These are phyloP conservation scores for Baeospora myosura DNA, from an alignment of 1,284 basidiomycete genomes.

Conservation along the genomic window DNA sequence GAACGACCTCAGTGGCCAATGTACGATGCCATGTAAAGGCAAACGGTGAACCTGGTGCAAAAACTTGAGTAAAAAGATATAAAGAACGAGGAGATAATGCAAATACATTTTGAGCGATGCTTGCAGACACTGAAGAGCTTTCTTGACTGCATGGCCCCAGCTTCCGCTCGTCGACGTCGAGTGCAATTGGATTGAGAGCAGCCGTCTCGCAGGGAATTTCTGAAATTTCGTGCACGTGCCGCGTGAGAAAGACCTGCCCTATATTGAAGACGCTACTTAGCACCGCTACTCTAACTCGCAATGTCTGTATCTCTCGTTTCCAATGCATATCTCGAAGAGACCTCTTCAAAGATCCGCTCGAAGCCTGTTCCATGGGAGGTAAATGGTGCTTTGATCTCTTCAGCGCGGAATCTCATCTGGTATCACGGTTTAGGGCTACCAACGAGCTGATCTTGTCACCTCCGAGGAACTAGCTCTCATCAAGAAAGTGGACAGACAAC, in stretches of 20 bases:
- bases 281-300: conserved; percentile 7
- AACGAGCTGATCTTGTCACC: conserved; percentile 87
- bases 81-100: background rate
- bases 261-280: background rate
- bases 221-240: no score
- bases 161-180: no score
- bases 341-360: conserved; percentile 78
- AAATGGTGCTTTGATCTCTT: background rate
- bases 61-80: background rate
- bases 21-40: conserved; percentile 8
- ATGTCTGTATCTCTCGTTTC: conserved; percentile 84
- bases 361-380: conserved; percentile 98
- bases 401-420: conserved; percentile 11
- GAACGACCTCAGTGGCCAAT: conserved; percentile 11
- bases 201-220: no score
- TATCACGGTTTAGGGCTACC: conserved; percentile 81
- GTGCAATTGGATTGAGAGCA: background rate
- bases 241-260: conserved; percentile 1
- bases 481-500: conserved; percentile 83
- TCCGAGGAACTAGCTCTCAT: conserved; percentile 86
- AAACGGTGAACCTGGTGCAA: background rate
- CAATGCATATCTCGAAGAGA: conserved; percentile 83
- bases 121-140: no score
- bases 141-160: no score
- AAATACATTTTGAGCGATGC: background rate